Evolutionary conservation across 1,284 basidiomycete species (phyloP).

Genomic region (Microbotryum intermedium): DNA sequence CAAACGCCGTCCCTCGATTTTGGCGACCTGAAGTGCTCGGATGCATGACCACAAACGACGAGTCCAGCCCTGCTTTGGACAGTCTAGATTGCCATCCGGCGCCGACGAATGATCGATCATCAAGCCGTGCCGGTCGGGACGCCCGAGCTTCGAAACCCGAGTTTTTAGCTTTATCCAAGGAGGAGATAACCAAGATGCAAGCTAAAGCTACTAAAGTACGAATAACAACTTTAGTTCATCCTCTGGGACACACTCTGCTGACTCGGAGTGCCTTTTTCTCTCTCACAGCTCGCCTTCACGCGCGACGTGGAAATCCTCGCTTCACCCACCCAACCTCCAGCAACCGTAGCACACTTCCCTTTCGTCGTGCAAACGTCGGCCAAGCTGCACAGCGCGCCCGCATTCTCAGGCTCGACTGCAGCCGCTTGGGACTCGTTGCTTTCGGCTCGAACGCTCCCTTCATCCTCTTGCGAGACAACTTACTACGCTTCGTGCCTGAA

Average conservation of each 20-base stretch:
- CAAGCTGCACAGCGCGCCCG: conserved; percentile 4
- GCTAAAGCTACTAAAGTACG: conserved; percentile 78
- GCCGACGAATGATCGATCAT: no score
- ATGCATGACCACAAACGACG: conserved; percentile 71
- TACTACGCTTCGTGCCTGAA: conserved; percentile 86
- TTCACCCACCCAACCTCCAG: conserved; percentile 78
- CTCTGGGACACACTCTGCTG: conserved; percentile 32
- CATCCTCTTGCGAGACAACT: conserved; percentile 40
- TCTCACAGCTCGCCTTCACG: conserved; percentile 64
- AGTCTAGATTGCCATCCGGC: no score
- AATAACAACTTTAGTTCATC: conserved; percentile 29
- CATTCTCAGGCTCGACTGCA: conserved; percentile 19
- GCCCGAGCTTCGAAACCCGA: conserved; percentile 46
- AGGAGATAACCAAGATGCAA: conserved; percentile 76
- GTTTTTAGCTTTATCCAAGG: conserved; percentile 58
- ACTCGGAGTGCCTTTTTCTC: background rate
- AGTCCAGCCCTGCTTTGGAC: no score
- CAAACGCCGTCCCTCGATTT: conserved; percentile 81
- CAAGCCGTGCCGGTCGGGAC: conserved; percentile 37
- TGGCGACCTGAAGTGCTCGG: conserved; percentile 92
- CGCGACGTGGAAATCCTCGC: conserved; percentile 91
- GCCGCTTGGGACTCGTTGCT: conserved; percentile 51
- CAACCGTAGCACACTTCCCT: conserved; percentile 85
- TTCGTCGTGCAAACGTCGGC: conserved; percentile 47
- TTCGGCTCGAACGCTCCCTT: conserved; percentile 54